Evolutionary conservation across 257 asterid genomes (phyloP).

Genomic region (Jasminum sambac): DNA sequence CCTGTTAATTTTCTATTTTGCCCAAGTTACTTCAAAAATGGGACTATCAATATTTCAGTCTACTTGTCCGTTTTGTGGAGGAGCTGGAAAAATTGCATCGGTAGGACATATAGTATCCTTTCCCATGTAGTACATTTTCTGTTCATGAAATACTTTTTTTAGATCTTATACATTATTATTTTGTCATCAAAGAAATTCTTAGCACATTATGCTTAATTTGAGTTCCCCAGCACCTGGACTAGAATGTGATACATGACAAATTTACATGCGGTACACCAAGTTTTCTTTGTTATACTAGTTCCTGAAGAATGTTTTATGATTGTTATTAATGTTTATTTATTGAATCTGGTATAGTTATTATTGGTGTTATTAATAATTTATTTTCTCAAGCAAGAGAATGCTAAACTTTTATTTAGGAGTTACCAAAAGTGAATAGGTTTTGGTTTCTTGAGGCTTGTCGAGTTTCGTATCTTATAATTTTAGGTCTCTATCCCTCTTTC

Average conservation of each 20-base stretch:
- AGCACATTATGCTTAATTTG: background rate
- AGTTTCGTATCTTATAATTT: too few species aligned
- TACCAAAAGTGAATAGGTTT: too few species aligned
- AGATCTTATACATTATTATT: background rate
- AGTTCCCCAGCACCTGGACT: background rate
- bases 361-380: too few species aligned
- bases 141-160: constrained; percentile 16
- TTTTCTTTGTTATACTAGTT: too few species aligned
- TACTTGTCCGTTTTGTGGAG: constrained; percentile 69
- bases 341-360: too few species aligned
- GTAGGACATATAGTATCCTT: constrained; percentile 44
- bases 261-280: background rate
- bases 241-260: background rate
- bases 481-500: too few species aligned
- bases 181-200: background rate
- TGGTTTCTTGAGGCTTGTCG: too few species aligned
- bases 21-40: constrained; percentile 51
- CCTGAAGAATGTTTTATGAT: too few species aligned
- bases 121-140: too few species aligned
- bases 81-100: constrained; percentile 78
- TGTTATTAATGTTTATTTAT: too few species aligned
- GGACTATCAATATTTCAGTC: constrained; percentile 58
- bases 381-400: too few species aligned
- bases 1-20: constrained; percentile 18
- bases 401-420: too few species aligned